Evolutionary conservation across 176 grass and related monocot genomes (phyloP).

Genomic region (Oryza glaberrima): DNA sequence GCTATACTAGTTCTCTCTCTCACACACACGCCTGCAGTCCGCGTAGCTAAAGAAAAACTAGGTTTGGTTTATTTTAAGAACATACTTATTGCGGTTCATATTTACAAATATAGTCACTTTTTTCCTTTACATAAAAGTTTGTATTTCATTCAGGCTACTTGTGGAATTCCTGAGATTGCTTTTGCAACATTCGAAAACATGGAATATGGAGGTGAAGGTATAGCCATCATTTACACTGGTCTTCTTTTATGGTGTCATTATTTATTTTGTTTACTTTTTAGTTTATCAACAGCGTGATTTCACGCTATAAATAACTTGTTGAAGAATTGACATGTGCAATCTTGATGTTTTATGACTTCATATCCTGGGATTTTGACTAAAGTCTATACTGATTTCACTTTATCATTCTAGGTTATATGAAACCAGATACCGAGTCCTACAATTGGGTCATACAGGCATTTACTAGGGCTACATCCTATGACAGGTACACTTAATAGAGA

Average conservation of each 20-base stretch:
- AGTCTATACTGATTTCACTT: constrained; percentile 30
- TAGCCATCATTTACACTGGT: background rate
- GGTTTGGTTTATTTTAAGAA: constrained; percentile 27
- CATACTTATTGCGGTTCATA: background rate
- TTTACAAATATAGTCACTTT: background rate
- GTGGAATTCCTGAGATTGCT: constrained; percentile 93
- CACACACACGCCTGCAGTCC: background rate
- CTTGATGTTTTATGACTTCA: constrained; percentile 16
- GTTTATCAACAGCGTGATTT: constrained; percentile 27
- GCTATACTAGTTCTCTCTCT: background rate
- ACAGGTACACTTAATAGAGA: constrained; percentile 64
- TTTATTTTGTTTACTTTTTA: constrained; percentile 30
- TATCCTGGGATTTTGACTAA: background rate
- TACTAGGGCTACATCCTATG: constrained; percentile 88
- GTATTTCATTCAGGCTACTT: constrained; percentile 78
- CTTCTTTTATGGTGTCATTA: constrained; percentile 33
- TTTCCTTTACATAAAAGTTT: constrained; percentile 3
- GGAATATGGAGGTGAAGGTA: constrained; percentile 99
- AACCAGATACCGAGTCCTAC: constrained; percentile 90
- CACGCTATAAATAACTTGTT: constrained; percentile 8
- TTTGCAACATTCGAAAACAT: constrained; percentile 98
- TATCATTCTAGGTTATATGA: constrained; percentile 82
- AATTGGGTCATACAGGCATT: constrained; percentile 98
- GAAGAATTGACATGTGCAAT: constrained; percentile 20
- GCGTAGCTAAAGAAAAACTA: background rate